A percentile compares a stretch with the other conserved stretches of the same genome.
phyloP scores from a whole-genome alignment of 2,329 filamentous ascomycete genomes.

The Cryphonectria japonica region DNA sequence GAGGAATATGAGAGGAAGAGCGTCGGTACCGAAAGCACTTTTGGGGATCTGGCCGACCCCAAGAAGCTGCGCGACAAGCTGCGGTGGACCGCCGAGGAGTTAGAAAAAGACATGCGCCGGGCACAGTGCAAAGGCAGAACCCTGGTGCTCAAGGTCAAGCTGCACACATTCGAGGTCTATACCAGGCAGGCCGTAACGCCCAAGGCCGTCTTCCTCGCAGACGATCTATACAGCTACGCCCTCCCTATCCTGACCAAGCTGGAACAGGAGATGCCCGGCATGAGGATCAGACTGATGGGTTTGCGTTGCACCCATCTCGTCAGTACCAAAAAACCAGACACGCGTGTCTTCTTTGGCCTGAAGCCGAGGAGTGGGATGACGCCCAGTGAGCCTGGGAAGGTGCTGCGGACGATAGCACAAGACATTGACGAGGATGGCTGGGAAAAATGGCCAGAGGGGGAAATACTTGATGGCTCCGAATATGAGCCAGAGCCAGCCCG shows the following conservation, averaged over 20 bases:
- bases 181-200: constrained; percentile 80
- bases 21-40: constrained; percentile 92
- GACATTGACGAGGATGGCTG: constrained; percentile 53
- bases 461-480: constrained; percentile 52
- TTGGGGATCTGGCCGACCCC: constrained; percentile 75
- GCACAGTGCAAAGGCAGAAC: constrained; percentile 90
- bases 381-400: constrained; percentile 23
- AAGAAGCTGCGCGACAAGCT: constrained; percentile 75
- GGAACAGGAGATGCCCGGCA: constrained; percentile 77
- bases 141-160: constrained; percentile 86
- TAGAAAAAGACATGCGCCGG: constrained; percentile 81
- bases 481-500: constrained; percentile 21
- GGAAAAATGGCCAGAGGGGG: constrained; percentile 72
- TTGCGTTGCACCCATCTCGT: constrained; percentile 85
- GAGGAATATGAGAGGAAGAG: constrained; percentile 92
- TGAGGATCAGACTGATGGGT: constrained; percentile 86
- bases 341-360: constrained; percentile 79
- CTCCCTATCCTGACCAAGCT: constrained; percentile 84
- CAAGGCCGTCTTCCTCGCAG: constrained; percentile 70
- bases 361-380: constrained; percentile 40
- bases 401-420: constrained; percentile 15
- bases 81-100: constrained; percentile 76
- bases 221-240: constrained; percentile 82
- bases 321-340: constrained; percentile 79
- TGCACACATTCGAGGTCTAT: constrained; percentile 91